These are phyloP conservation scores for Parastagonospora nodorum DNA, from an alignment of 2,329 filamentous ascomycete genomes.

Conservation along the genomic window DNA sequence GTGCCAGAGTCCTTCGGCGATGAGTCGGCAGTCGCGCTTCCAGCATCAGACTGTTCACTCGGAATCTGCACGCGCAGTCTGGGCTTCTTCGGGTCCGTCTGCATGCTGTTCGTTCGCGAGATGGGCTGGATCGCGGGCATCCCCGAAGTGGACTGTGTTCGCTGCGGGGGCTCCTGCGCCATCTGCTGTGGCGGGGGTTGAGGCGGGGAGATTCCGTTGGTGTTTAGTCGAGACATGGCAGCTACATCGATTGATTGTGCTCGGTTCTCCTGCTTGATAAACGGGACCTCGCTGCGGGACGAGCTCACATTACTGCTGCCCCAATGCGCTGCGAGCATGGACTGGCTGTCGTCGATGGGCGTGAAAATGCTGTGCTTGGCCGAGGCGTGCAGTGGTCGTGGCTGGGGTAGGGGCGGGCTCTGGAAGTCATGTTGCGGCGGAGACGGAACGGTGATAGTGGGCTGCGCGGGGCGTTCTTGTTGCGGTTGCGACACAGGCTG, in stretches of 20 bases:
- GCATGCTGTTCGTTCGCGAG: conserved; percentile 71
- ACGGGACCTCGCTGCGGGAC: conserved; percentile 49
- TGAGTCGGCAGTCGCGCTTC: conserved; percentile 74
- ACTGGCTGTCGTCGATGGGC: conserved; percentile 90
- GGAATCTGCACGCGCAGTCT: conserved; percentile 93
- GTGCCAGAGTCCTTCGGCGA: conserved; percentile 66
- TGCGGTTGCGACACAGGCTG: conserved; percentile 76
- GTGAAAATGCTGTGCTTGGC: conserved; percentile 95
- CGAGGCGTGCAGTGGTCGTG: conserved; percentile 64
- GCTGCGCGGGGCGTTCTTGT: conserved; percentile 57
- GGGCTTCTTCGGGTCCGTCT: conserved; percentile 72
- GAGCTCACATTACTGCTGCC: conserved; percentile 57
- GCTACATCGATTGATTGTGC: conserved; percentile 70
- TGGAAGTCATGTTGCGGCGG: conserved; percentile 59
- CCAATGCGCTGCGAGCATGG: conserved; percentile 82
- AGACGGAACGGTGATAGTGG: conserved; percentile 48
- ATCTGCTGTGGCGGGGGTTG: conserved; percentile 50
- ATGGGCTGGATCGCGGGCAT: conserved; percentile 74
- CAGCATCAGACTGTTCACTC: conserved; percentile 82
- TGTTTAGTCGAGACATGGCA: conserved; percentile 52
- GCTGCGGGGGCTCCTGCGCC: conserved; percentile 50
- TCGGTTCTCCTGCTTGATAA: conserved; percentile 55
- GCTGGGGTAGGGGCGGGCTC: conserved; percentile 62
- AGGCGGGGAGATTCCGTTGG: conserved; percentile 58
- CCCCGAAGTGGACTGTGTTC: conserved; percentile 63